phyloP scores from a whole-genome alignment of 805 yeast genomes.

The Zygoascus flipseniorum region DNA sequence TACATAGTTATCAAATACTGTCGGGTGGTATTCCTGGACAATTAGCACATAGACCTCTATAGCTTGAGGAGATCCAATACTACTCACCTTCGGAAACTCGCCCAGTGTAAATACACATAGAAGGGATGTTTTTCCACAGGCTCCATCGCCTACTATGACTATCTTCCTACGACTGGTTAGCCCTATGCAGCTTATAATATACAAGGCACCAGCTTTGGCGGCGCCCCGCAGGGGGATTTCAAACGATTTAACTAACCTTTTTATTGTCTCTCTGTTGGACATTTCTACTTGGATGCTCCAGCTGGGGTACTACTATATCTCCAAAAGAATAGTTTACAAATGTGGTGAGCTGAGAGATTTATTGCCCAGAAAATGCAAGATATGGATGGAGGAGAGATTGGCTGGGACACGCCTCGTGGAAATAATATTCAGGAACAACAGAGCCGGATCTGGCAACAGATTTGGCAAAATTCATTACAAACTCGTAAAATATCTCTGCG shows the following conservation, averaged over 20 bases:
- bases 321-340: neutral
- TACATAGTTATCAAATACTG: constrained; percentile 90
- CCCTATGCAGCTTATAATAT: neutral
- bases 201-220: neutral
- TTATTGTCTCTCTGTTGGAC: neutral
- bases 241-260: neutral
- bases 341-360: neutral
- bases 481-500: too few relatives aligned
- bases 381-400: neutral
- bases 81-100: constrained; percentile 71
- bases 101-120: constrained; percentile 89
- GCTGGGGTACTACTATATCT: too few relatives aligned
- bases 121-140: constrained; percentile 87
- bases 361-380: neutral
- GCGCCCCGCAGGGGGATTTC: neutral
- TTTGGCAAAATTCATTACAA: too few relatives aligned
- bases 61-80: neutral
- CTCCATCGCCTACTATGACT: constrained; percentile 92
- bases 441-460: too few relatives aligned
- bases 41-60: neutral
- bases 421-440: too few relatives aligned
- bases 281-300: neutral
- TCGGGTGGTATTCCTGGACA: constrained; percentile 58
- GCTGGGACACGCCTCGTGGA: neutral
- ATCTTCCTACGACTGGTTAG: constrained; percentile 43